Evolutionary conservation across 176 grass and related monocot species (phyloP), one percentile per base, ranked within the genome.

Genomic region (Oryza punctata): DNA sequence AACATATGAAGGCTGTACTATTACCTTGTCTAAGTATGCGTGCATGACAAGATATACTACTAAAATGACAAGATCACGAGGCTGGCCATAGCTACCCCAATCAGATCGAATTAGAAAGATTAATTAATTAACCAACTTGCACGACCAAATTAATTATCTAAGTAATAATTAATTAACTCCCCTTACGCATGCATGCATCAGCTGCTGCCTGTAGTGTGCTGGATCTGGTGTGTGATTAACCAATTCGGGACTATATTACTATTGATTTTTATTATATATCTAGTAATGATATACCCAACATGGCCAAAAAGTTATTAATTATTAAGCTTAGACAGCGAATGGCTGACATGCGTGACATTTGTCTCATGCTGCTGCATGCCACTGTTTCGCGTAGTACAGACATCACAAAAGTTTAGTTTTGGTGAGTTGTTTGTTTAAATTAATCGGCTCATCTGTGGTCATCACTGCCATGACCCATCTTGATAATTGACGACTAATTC

Each of bases 301-400:
- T 81, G 82, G 13, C 64, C 71, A 85, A 85, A 61, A 61, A 61
- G 57, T 47, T 75, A 30, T 69, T 69, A 32, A 21, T 7, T 14
- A 78, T 7, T n/a, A 78, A 26, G 13, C 4, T 32, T 2, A 67
- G 81, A 50, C 87, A 75, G 40, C 38, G 8, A 81, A 30, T 15
- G 63, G 27, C 37, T 16, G 65, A 60, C 81, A 76, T 85, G 24
- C 29, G 64, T 12, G 18, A 1, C 28, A 12, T 38, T 89, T 80
- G 77, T 89, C 71, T 85, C 40, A 81, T 81, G 65, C 65, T 87
- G 72, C 79, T 77, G 71, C 87, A 69, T 85, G 73, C 65, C 70
- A 14, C 82, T 77, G 41, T 44, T 71, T 40, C 43, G 18, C 30
- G 21, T 24, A 69, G 67, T 85, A 15, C 32, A 82, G 70, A 75